phyloP scores from a whole-genome alignment of 345 rosid species.

The Mercurialis annua region DNA sequence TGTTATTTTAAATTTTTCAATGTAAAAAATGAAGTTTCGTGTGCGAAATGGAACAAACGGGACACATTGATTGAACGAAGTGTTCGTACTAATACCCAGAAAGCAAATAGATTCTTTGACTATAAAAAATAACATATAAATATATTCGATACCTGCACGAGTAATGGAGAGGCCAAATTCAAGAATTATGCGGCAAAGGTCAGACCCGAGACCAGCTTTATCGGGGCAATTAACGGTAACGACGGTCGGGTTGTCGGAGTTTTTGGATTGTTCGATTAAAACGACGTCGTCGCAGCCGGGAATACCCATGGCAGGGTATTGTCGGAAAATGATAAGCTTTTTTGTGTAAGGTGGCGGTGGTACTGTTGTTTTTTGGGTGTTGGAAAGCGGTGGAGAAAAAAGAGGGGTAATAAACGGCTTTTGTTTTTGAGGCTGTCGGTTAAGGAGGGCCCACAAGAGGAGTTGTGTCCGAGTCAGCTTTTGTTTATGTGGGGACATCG shows the following conservation, averaged over 20 bases:
- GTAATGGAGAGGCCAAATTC: constrained; percentile 65
- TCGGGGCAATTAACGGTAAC: constrained; percentile 80
- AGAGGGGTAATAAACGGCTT: not conserved
- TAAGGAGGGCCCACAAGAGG: constrained; percentile 16
- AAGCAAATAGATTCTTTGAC: not conserved
- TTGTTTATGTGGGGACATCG: constrained; percentile 6
- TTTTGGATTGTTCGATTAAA: constrained; percentile 37
- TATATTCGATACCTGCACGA: constrained; percentile 47
- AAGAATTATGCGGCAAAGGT: constrained; percentile 63
- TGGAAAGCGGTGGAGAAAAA: not conserved
- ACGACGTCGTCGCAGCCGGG: constrained; percentile 55
- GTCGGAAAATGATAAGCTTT: not conserved
- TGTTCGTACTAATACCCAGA: not conserved
- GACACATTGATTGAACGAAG: no score
- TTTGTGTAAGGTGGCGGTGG: not conserved
- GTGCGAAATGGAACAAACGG: no score
- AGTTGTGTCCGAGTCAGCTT: constrained; percentile 18
- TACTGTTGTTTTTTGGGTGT: not conserved
- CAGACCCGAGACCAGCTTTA: constrained; percentile 76
- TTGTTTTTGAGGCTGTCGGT: constrained; percentile 14
- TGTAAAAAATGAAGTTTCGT: no score
- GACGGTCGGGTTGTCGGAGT: constrained; percentile 42
- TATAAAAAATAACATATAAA: no score
- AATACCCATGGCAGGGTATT: constrained; percentile 41
- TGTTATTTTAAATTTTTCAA: no score